These are phyloP conservation scores for Triticum aestivum DNA, from an alignment of 176 grass and related monocot genomes.

Conservation along the genomic window IWGSC_CS_RefSeq_v2.1 NC_057801.1:54182400-54182899, in stretches of 20 bases:
- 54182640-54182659: slow-evolving; percentile 79
- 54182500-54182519: background rate
- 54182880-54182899: slow-evolving; percentile 32
- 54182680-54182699: background rate
- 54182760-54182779: background rate
- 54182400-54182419: background rate
- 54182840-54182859: slow-evolving; percentile 78
- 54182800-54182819: slow-evolving; percentile 69
- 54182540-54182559: background rate
- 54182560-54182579: background rate
- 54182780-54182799: background rate
- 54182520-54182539: background rate
- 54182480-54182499: background rate
- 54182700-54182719: background rate
- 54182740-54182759: background rate
- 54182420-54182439: background rate
- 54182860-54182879: slow-evolving; percentile 87
- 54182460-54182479: background rate
- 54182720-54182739: background rate
- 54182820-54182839: slow-evolving; percentile 87
- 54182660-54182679: slow-evolving; percentile 17
- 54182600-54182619: slow-evolving; percentile 68
- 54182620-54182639: slow-evolving; percentile 61
- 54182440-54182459: background rate
- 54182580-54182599: slow-evolving; percentile 39